Percentiles rank a stretch among this genome's conserved stretches.
Evolutionary conservation across 139 green algal species (phyloP).

Genomic region (Chlorella sp.): DNA sequence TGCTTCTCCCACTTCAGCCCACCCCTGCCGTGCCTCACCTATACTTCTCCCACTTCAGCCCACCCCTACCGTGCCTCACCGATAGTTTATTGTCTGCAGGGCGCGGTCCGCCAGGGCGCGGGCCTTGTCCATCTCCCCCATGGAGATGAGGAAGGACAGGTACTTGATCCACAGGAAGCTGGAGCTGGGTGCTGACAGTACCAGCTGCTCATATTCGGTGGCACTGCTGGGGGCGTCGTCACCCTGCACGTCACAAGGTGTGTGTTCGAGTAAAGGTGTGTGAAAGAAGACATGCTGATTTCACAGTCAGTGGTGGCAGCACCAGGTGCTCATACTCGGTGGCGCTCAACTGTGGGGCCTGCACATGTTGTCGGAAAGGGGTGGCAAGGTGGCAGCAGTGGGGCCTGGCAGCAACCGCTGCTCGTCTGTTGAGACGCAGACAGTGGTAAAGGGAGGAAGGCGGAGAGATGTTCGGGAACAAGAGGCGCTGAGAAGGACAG

Average conservation of each 20-base stretch:
- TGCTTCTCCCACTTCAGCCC: too few relatives aligned
- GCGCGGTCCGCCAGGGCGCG: conserved; percentile 86
- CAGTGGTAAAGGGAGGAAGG: too few relatives aligned
- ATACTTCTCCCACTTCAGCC: too few relatives aligned
- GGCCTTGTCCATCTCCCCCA: conserved; percentile 82
- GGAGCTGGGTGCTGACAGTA: conserved; percentile 81
- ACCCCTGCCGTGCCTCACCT: too few relatives aligned
- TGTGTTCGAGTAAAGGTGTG: not conserved
- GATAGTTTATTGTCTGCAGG: conserved; percentile 87
- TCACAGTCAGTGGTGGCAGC: not conserved
- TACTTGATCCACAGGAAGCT: conserved; percentile 95
- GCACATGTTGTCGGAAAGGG: not conserved
- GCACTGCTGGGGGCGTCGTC: conserved; percentile 61
- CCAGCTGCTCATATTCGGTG: conserved; percentile 85
- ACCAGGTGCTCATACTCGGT: not conserved
- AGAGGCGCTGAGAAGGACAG: too few relatives aligned
- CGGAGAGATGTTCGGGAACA: too few relatives aligned
- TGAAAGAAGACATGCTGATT: not conserved
- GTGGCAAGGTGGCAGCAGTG: too few relatives aligned
- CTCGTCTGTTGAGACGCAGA: too few relatives aligned
- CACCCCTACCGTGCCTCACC: not conserved
- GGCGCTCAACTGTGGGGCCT: too few relatives aligned
- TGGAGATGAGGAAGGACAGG: conserved; percentile 90
- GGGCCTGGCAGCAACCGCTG: too few relatives aligned
- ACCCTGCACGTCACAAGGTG: conserved; percentile 9